Conservation (phyloP, 2,329 filamentous ascomycete genomes). For the Botrytis deweyae region DNA sequence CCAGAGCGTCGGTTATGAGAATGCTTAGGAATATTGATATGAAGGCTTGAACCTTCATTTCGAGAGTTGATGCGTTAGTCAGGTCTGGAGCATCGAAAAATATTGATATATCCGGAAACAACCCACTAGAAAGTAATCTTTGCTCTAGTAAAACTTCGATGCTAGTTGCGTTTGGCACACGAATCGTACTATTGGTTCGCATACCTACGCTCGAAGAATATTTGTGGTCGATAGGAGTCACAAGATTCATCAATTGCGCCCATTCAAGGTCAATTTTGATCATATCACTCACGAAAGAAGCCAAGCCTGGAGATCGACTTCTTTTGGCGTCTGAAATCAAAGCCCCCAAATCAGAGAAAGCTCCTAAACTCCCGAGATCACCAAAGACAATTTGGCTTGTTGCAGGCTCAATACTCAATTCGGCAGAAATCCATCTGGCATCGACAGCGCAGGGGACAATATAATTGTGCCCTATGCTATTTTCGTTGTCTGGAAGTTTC, state of each 20-base stretch:
- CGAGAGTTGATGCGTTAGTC: background rate
- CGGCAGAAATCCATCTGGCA: background rate
- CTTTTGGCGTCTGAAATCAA: background rate
- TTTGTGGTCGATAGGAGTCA: background rate
- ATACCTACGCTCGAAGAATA: background rate
- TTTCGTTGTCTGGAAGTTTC: background rate
- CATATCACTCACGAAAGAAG: background rate
- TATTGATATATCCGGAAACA: background rate
- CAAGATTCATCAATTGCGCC: background rate
- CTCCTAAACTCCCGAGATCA: background rate
- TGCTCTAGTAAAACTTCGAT: background rate
- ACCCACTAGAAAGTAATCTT: too few relatives aligned
- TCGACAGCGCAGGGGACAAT: background rate
- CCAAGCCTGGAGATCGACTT: background rate
- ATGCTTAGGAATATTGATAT: background rate
- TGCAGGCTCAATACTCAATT: background rate
- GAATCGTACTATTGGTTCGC: background rate
- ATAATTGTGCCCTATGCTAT: background rate
- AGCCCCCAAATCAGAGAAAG: background rate
- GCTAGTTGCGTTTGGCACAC: background rate
- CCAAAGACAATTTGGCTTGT: background rate
- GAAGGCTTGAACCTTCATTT: background rate
- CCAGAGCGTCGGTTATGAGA: background rate
- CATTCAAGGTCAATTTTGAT: background rate
- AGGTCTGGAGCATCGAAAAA: background rate